Conservation (phyloP, 2,329 filamentous ascomycete species). For the Fusarium sarcochroum region DNA sequence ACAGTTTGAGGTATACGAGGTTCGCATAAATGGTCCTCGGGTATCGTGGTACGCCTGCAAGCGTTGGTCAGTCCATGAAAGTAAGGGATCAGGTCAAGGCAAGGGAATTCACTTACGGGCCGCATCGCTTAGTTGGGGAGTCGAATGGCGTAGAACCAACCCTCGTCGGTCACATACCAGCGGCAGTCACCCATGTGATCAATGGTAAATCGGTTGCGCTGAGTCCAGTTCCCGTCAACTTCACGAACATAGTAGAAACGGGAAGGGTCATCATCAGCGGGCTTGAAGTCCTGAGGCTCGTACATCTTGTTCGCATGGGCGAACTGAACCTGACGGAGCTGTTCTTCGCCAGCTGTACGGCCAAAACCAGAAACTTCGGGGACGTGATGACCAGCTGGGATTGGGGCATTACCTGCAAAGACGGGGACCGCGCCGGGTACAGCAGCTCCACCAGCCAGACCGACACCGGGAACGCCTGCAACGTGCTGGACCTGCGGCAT, state of each 20-base stretch:
- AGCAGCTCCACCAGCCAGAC: slow-evolving; percentile 44
- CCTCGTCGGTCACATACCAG: slow-evolving; percentile 71
- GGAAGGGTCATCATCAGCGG: slow-evolving; percentile 70
- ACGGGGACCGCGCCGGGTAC: slow-evolving; percentile 49
- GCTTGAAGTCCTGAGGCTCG: slow-evolving; percentile 74
- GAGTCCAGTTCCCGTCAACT: slow-evolving; percentile 71
- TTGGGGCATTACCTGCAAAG: slow-evolving; percentile 58
- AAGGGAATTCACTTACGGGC: slow-evolving; percentile 29
- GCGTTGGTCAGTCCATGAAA: slow-evolving; percentile 15
- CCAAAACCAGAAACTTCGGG: slow-evolving; percentile 68
- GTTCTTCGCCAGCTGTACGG: slow-evolving; percentile 63
- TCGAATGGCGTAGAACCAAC: slow-evolving; percentile 73
- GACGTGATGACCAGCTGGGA: slow-evolving; percentile 49
- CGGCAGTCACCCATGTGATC: slow-evolving; percentile 69
- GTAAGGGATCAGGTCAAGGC: not conserved
- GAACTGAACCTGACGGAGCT: slow-evolving; percentile 63
- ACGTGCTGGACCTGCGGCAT: slow-evolving; percentile 48
- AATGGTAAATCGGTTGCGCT: slow-evolving; percentile 72
- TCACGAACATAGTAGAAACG: slow-evolving; percentile 75
- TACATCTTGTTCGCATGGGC: slow-evolving; percentile 65
- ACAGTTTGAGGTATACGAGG: slow-evolving; percentile 12
- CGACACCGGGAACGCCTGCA: slow-evolving; percentile 46
- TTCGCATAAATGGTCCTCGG: slow-evolving; percentile 9
- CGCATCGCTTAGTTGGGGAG: slow-evolving; percentile 56
- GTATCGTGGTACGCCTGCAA: slow-evolving; percentile 17